Evolutionary conservation across 768 basidiomycete species (phyloP), one percentile per base, ranked within the genome.

Genomic region (Pulveroboletus sp.): DNA sequence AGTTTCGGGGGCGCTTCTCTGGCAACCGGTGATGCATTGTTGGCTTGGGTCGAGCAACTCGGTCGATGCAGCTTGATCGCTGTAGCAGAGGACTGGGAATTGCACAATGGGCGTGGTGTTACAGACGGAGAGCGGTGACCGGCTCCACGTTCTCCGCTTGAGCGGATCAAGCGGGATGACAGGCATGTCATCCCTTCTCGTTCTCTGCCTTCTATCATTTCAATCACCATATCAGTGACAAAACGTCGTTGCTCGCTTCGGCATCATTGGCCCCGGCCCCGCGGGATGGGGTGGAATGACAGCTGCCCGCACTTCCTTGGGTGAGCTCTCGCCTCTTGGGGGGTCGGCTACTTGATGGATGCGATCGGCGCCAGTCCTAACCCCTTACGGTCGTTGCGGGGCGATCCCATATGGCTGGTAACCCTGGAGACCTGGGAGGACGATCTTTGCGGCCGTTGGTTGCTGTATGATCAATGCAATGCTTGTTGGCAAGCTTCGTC

Each of bases 361-460:
- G 18, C 11, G 39, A 24, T 6, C n/a, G 14, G 9, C 8, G 32
- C 28, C 24, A 18, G 21, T 30, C 18, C 24, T n/a, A 14, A 9
- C 11, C 15, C n/a, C 3, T 11, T 32, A 36, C 26, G 27, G 30
- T 27, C 24, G 32, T 44, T 47, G 40, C 50, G 56, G 59, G 48
- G 44, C 37, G 35, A 55, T 55, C 50, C 32, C 10, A 41, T 50
- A 8, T n/a, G 15, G 5, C 10, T 11, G 5, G 32, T 31, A 21
- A 15, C 45, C 10, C 47, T 36, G 48, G 26, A n/a, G 14, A 35
- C 13, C 39, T 18, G 8, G 14, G 39, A 32, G 32, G 57, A 40
- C 38, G 38, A 51, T 51, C 49, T 17, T 47, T 45, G 21, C 21
- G 21, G 21, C 21, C 21, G 21, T 4, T 21, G 21, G 21, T 21